Conservation (phyloP, 768 basidiomycete genomes). For the Pholiota conissans region DNA sequence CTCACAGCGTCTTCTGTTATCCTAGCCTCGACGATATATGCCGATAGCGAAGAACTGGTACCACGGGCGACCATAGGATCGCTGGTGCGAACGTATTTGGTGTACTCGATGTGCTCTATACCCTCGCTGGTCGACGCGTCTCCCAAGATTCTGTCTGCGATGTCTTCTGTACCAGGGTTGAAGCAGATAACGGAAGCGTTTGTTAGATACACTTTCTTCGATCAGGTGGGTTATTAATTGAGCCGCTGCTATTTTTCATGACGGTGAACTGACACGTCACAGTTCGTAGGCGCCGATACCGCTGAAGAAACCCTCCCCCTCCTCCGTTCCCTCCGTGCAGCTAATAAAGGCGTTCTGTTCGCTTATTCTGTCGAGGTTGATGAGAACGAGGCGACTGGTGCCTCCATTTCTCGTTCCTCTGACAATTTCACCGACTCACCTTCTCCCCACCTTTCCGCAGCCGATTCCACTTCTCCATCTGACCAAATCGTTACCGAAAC, state of each 20-base stretch:
- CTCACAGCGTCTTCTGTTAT: conserved; percentile 11
- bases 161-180: conserved; percentile 58
- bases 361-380: conserved; percentile 88
- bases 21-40: conserved; percentile 11
- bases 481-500: conserved; percentile 76
- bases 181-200: conserved; percentile 63
- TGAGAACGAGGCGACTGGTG: conserved; percentile 47
- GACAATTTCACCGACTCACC: conserved; percentile 15
- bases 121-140: conserved; percentile 76
- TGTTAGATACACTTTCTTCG: conserved; percentile 82
- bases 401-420: conserved; percentile 18
- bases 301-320: conserved; percentile 67
- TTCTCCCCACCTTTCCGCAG: conserved; percentile 6
- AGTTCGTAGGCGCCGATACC: conserved; percentile 92
- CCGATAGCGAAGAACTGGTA: conserved; percentile 4
- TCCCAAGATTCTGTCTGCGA: conserved; percentile 57
- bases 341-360: conserved; percentile 76
- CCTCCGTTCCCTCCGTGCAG: conserved; percentile 57
- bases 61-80: conserved; percentile 7
- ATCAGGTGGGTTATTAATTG: conserved; percentile 52
- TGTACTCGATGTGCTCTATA: conserved; percentile 79
- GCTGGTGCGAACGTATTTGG: conserved; percentile 68
- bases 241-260: not conserved
- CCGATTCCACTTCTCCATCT: conserved; percentile 37
- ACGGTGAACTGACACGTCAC: not conserved